phyloP scores from a whole-genome alignment of 306 rosid genomes.

The Acmispon strigosus region DNA sequence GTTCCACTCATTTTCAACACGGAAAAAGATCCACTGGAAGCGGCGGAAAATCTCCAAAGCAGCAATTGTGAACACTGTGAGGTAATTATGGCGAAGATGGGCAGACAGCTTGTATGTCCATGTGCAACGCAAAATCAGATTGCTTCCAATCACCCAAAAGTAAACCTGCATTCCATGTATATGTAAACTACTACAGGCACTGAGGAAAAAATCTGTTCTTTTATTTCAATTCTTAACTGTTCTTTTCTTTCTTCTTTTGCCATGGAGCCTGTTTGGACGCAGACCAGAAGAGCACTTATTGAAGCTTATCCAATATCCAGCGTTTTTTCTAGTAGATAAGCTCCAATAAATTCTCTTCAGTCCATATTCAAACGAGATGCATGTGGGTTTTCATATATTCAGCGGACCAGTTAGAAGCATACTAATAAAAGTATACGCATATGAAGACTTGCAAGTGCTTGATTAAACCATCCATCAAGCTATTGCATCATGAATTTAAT shows the following conservation, averaged over 20 bases:
- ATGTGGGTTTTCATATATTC: background rate
- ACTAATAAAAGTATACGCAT: background rate
- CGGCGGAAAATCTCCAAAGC: constrained; percentile 93
- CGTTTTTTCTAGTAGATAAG: no score
- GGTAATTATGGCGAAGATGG: constrained; percentile 96
- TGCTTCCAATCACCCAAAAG: constrained; percentile 90
- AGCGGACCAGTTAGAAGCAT: background rate
- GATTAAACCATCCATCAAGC: background rate
- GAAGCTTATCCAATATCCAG: no score
- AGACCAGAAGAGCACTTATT: no score
- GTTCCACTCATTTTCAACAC: constrained; percentile 88
- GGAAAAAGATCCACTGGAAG: constrained; percentile 96
- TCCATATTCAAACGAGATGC: no score
- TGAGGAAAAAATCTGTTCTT: background rate
- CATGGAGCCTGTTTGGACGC: no score
- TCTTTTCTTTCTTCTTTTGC: background rate
- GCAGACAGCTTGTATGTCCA: constrained; percentile 99
- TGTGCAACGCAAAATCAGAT: constrained; percentile 85
- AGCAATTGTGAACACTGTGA: constrained; percentile 73
- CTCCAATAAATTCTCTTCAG: no score
- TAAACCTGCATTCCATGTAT: constrained; percentile 60
- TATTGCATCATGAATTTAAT: background rate
- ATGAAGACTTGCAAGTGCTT: background rate
- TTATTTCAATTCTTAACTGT: background rate
- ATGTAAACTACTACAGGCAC: constrained; percentile 9